Evolutionary conservation across 331 rosid genomes (phyloP), one percentile per base, ranked within the genome.

Genomic region (Phaseolus coccineus): DNA sequence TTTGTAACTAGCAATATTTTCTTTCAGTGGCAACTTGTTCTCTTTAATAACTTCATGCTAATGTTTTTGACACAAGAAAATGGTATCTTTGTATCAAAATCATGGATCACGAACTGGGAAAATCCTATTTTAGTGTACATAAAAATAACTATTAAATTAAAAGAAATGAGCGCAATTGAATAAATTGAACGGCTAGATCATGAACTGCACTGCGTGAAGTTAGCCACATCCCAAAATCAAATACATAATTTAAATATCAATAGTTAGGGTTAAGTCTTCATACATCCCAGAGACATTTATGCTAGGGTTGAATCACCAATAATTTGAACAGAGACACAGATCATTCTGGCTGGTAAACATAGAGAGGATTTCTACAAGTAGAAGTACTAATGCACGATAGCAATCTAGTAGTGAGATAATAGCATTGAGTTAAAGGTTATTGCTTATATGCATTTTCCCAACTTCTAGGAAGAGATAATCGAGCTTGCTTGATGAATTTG

Each of bases 401-500:
- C n/a, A 68, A 73, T 24, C 65, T 39, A 52, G 62, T 66, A 33
- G 37, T 13, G 25, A 33, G 37, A 56, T 1, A 75, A 46, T 10
- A 33, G 48, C 25, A 48, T 4, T 33, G 53, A 48, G 14, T 79
- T 53, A 48, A 15, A 37, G 13, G 35, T 73, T 0, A 64, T 46
- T 70, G 47, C 52, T 70, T 47, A 30, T 69, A 22, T 39, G 80
- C 39, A 53, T 46, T 53, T 71, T 27, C 65, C 74, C 30, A 58
- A 56, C 59, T 33, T 46, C 67, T 44, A 52, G 62, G 65, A 31
- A 51, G 69, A 57, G 61, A 62, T 71, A 14, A 28, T 55, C 44
- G n/a, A 62, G 25, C 64, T 42, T 69, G 71, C 74, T 69, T 70
- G 71, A 64, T 35, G 68, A 39, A 56, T 74, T 62, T 44, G 64